These are phyloP conservation scores for Metschnikowia lachancei DNA, from an alignment of 805 yeast genomes.

Conservation along the genomic window DNA sequence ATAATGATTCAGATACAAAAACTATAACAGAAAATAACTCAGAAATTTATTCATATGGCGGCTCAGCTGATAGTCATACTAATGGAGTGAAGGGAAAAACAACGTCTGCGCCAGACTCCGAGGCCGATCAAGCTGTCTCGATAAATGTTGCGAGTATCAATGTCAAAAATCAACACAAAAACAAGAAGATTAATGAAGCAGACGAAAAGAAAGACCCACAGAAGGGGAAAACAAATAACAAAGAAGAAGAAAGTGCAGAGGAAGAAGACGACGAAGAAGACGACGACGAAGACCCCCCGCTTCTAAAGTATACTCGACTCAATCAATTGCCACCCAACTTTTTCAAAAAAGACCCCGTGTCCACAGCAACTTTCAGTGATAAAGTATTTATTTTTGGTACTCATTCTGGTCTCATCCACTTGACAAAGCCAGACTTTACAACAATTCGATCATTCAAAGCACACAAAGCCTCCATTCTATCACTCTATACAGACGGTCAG, in stretches of 20 bases:
- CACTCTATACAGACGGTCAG: conserved; percentile 68
- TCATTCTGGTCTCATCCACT: conserved; percentile 78
- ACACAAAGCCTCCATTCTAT: conserved; percentile 79
- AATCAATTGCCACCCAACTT: conserved; percentile 65
- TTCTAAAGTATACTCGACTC: conserved; percentile 70
- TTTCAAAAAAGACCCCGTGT: conserved; percentile 73
- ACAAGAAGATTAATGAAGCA: not conserved
- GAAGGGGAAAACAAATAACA: not conserved
- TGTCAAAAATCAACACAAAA: too few species aligned
- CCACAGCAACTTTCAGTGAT: conserved; percentile 62
- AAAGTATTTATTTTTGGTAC: conserved; percentile 76
- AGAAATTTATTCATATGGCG: not conserved
- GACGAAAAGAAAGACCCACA: not conserved
- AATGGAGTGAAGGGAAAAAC: not conserved
- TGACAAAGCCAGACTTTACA: conserved; percentile 58
- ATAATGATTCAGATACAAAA: not conserved
- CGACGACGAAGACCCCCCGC: conserved; percentile 54
- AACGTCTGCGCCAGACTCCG: not conserved
- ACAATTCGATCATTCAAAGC: conserved; percentile 73
- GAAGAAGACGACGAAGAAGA: conserved; percentile 4
- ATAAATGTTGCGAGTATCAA: too few species aligned
- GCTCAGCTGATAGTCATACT: not conserved
- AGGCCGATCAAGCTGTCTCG: not conserved
- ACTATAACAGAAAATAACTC: not conserved
- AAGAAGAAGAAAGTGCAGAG: conserved; percentile 26